Percentiles rank a stretch among this genome's conserved stretches.
phyloP scores from a whole-genome alignment of 306 rosid species.

The Vicia villosa region DNA sequence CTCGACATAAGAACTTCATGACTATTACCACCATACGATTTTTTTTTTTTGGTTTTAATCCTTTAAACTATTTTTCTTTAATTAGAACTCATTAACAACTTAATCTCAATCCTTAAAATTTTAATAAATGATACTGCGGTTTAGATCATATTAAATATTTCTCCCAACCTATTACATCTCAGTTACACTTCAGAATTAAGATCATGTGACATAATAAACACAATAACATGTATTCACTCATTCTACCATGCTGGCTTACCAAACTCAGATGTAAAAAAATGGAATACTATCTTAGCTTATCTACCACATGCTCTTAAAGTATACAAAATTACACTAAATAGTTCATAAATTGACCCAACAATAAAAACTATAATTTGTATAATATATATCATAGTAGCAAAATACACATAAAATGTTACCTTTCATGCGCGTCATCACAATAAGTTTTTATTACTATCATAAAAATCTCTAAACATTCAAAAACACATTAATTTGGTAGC shows the following conservation, averaged over 20 bases:
- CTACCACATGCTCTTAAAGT: background rate
- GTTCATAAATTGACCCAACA: constrained; percentile 26
- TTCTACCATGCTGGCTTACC: background rate
- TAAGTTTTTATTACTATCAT: constrained; percentile 40
- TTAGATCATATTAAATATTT: too few species aligned
- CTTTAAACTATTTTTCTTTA: too few species aligned
- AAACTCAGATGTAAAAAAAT: background rate
- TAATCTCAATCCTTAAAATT: too few species aligned
- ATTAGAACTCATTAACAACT: too few species aligned
- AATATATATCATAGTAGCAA: constrained; percentile 27
- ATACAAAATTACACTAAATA: background rate
- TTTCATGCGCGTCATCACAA: constrained; percentile 21
- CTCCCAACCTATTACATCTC: too few species aligned
- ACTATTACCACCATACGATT: too few species aligned
- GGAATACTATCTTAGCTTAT: background rate
- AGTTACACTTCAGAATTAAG: too few species aligned
- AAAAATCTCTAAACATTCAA: constrained; percentile 30
- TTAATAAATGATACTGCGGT: too few species aligned
- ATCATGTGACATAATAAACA: background rate
- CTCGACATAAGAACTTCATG: too few species aligned
- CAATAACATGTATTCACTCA: background rate
- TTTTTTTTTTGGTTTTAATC: too few species aligned
- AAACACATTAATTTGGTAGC: constrained; percentile 19
- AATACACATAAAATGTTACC: constrained; percentile 33
- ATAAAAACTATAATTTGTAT: constrained; percentile 34